A percentile compares a stretch with the other conserved stretches of the same genome.
These are phyloP conservation scores for Dendrobium chrysotoxum DNA, from an alignment of 106 monocot genomes.

Conservation along the genomic window DNA sequence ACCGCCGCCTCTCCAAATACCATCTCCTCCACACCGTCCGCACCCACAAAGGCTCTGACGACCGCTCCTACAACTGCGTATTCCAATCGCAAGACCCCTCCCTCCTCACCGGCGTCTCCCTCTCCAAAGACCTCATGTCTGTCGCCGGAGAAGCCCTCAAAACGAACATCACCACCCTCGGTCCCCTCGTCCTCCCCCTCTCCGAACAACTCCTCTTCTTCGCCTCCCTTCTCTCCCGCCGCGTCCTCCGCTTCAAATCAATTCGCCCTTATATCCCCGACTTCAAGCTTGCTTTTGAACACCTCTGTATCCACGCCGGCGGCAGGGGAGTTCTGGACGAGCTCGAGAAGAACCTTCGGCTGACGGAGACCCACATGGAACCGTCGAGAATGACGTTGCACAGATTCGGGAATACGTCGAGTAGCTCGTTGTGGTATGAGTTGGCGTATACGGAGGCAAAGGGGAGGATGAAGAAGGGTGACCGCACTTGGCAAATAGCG, in stretches of 20 bases:
- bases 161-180: conserved; percentile 26
- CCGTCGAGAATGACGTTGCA: conserved; percentile 33
- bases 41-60: conserved; percentile 19
- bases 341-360: conserved; percentile 41
- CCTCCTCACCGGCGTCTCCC: conserved; percentile 12
- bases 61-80: conserved; percentile 16
- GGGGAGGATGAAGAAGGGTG: conserved; percentile 28
- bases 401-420: conserved; percentile 37
- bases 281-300: conserved; percentile 73
- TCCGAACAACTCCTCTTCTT: conserved; percentile 23
- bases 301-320: conserved; percentile 53
- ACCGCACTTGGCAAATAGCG: conserved; percentile 32
- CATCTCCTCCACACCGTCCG: conserved; percentile 24
- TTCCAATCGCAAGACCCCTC: conserved; percentile 15
- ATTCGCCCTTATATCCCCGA: conserved; percentile 47
- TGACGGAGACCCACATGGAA: conserved; percentile 27
- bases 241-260: not conserved
- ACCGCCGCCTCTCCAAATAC: conserved; percentile 15
- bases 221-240: conserved; percentile 5
- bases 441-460: conserved; percentile 31
- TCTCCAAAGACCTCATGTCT: conserved; percentile 23
- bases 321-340: conserved; percentile 55
- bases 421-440: conserved; percentile 39
- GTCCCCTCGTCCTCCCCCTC: conserved; percentile 22
- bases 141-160: conserved; percentile 28